Evolutionary conservation across 1,284 basidiomycete species (phyloP), one percentile per base, ranked within the genome.

Genomic region (Singerocomus inundabilis): DNA sequence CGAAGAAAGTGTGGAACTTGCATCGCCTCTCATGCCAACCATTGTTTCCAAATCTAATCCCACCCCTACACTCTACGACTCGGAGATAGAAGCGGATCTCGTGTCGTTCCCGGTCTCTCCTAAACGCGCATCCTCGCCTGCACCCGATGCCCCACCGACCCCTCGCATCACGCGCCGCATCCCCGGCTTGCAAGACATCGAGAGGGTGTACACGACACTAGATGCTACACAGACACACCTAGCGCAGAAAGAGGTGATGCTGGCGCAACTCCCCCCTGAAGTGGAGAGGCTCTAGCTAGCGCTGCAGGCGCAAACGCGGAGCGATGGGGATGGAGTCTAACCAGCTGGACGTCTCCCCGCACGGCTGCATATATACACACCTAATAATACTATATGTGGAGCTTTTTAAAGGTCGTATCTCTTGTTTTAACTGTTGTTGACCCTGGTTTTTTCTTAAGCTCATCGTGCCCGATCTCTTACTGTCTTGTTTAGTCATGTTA

Each of bases 1-100:
- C 6, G 77, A 79, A 53, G 63, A 72, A 51, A 76, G 77, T 2
- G 81, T 84, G 81, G 80, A 81, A 35, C 74, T 84, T 10, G 78
- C 73, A 5, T 81, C 81, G 2, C 81, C 82, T 2, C 62, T 84
- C 10, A 59, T 73, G n/a, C 75, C 75, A 9, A 74, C 64, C 9
- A 53, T 52, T 25, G 31, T 66, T 9, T 44, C 30, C 8, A 24
- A 25, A 5, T 9, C 26, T 5, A 15, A 28, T 15, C 46, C 53
- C 6, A 13, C 5, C 2, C 28, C 30, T 12, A 21, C 39, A 12
- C 28, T 29, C 10, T 26, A 37, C 10, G 47, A 15, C 18, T 13
- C 44, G 13, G 45, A 48, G 16, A 21, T 59, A 6, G 58, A 63
- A 36, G 5, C 25, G 2, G 56, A 61, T 37, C 38, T 59, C 31